Base-by-base conservation (phyloP, 257 asterid species). In the Forsythia viridissima region DNA sequence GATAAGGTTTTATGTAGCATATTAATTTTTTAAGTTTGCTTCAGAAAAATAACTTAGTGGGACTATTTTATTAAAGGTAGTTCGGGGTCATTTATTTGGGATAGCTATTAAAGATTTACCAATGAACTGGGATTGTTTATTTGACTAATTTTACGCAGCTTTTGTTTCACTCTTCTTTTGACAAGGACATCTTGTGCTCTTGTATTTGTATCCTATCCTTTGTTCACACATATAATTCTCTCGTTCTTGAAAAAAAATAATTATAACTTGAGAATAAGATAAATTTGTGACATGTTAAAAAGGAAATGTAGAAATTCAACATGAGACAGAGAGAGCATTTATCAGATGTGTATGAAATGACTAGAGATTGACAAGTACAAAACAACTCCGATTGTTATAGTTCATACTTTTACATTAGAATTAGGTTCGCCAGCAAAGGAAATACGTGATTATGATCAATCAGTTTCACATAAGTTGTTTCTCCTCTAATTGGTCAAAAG, bases 1-100 rank as follows among this genome's bases (percentile, higher is more conserved):
- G 42, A 15, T 51, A 71, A 9, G 2, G 9, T 21, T 51, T 70
- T 68, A 40, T 51, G 39, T 74, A 30, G 34, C 39, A 61, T 78
- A 70, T 61, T 59, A 65, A 67, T 38, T 55, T 36, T 63, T 20
- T 42, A 43, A 38, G 15, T 24, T 39, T 16, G 77, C 36, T 67
- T 71, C 43, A 46, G 80, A 16, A 65, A 78, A 66, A 39, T 71
- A 20, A 41, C 41, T 44, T 44, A 48, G 20, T 40, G 20, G 39
- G n/a, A 65, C 70, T 70, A 67, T 74, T 79, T 79, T 75, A 34
- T 72, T 43, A 69, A 18, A 37, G 79, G 75, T 46, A 59, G 37
- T 8, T 44, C 8, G 34, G 38, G 74, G 34, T 44, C 65, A 40
- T 36, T 73, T 55, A 30, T 52, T 8, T 74, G 5, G 36, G 52